phyloP scores from a whole-genome alignment of 164 flowering plant species.

The Litsea cubeba region DNA sequence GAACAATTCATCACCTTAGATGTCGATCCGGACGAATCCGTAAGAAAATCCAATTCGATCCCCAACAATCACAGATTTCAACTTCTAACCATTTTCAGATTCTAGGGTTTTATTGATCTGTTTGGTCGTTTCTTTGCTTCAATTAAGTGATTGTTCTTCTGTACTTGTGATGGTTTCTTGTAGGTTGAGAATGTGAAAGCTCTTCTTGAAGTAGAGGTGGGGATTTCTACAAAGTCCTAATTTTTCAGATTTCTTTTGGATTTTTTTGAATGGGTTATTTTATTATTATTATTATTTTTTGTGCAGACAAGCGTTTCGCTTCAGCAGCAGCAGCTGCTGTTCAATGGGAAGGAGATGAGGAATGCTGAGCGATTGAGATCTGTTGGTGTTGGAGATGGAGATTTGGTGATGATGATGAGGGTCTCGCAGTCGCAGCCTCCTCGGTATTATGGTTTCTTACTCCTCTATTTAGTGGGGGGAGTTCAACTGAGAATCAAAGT shows the following conservation, averaged over 20 bases:
- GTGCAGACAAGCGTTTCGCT: constrained; percentile 66
- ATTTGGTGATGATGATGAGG: constrained; percentile 71
- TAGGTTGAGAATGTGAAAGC: constrained; percentile 97
- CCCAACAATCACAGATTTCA: constrained; percentile 9
- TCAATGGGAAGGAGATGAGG: constrained; percentile 74
- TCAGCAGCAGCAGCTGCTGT: constrained; percentile 79
- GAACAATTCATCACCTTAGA: constrained; percentile 80
- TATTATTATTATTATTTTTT: too few relatives aligned
- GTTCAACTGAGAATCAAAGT: background rate
- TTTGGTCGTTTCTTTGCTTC: background rate
- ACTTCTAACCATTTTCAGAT: background rate
- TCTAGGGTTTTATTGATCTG: background rate
- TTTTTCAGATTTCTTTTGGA: background rate
- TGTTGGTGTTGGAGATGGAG: constrained; percentile 76
- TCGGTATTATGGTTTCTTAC: constrained; percentile 20
- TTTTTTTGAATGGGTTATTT: background rate
- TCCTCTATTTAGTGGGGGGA: background rate
- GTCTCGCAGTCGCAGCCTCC: constrained; percentile 38
- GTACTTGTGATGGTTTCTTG: background rate
- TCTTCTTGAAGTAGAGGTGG: constrained; percentile 92
- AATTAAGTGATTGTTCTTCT: background rate
- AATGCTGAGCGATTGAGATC: constrained; percentile 61
- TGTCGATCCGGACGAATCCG: constrained; percentile 81
- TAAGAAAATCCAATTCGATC: constrained; percentile 20
- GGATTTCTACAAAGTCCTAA: background rate